phyloP scores from a whole-genome alignment of 2,329 filamentous ascomycete species.

The Ophiognomonia clavigignenti-juglandacearum region DNA sequence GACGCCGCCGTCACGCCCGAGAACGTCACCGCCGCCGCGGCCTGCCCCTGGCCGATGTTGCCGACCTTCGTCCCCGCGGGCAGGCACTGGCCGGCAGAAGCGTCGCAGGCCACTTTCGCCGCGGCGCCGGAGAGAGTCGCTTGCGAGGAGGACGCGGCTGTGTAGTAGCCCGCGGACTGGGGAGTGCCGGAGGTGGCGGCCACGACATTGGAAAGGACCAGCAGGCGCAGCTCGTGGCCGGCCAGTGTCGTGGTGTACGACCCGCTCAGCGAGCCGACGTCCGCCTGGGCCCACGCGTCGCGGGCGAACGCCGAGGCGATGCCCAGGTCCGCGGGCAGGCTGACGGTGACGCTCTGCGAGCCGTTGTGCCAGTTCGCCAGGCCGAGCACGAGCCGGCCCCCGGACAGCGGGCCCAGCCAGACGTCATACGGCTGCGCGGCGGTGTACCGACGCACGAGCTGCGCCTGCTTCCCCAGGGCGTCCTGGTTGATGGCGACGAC shows the following conservation, averaged over 20 bases:
- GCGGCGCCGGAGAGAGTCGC: constrained; percentile 34
- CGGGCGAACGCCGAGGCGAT: constrained; percentile 32
- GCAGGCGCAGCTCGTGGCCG: constrained; percentile 34
- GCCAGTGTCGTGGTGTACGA: constrained; percentile 27
- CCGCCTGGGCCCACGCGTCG: constrained; percentile 34
- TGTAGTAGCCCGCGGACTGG: constrained; percentile 31
- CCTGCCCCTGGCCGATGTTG: constrained; percentile 29
- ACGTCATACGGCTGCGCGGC: constrained; percentile 45
- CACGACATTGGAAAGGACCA: constrained; percentile 32
- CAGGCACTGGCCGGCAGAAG: too few relatives aligned
- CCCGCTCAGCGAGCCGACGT: constrained; percentile 29
- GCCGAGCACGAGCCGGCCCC: constrained; percentile 36
- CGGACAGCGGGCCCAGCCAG: constrained; percentile 44
- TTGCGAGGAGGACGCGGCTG: constrained; percentile 25
- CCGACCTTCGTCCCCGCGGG: constrained; percentile 39
- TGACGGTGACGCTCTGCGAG: constrained; percentile 35
- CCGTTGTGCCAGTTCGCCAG: constrained; percentile 46
- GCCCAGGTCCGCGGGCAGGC: constrained; percentile 35
- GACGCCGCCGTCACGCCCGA: constrained; percentile 24
- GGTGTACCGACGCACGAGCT: constrained; percentile 42
- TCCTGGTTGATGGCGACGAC: constrained; percentile 57
- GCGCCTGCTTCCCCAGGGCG: constrained; percentile 43
- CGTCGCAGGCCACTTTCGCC: constrained; percentile 29
- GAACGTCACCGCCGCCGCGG: constrained; percentile 27
- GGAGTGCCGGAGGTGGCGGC: constrained; percentile 14